These are phyloP conservation scores for Saturnispora hagleri DNA, from an alignment of 805 yeast genomes.

Conservation along the genomic window DNA sequence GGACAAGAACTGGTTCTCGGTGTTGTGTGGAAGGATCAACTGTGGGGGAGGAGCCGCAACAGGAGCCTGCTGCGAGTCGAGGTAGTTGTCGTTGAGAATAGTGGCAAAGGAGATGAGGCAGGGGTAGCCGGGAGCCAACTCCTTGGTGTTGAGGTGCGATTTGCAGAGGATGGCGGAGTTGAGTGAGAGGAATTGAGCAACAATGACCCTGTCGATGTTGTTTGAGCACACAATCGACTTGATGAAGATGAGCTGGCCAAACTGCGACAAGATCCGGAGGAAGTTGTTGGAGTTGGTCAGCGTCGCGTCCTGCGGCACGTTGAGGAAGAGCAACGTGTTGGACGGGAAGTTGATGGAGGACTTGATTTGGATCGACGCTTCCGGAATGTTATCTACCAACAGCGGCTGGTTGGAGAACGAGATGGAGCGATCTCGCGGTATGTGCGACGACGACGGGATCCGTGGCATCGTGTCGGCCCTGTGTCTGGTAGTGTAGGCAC, in stretches of 20 bases:
- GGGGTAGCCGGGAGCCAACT: conserved; percentile 68
- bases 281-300: conserved; percentile 46
- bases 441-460: background rate
- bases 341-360: conserved; percentile 73
- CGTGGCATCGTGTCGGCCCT: background rate
- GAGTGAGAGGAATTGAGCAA: conserved; percentile 62
- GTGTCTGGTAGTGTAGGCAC: background rate
- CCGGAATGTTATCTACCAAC: conserved; percentile 51
- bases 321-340: conserved; percentile 66
- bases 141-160: conserved; percentile 71
- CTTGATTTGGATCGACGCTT: conserved; percentile 50
- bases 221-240: conserved; percentile 41
- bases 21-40: background rate
- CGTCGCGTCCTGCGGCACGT: conserved; percentile 47
- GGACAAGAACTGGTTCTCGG: background rate
- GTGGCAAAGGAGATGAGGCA: conserved; percentile 82
- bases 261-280: conserved; percentile 42
- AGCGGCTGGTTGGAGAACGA: conserved; percentile 9
- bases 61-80: background rate
- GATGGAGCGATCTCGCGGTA: background rate
- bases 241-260: conserved; percentile 54
- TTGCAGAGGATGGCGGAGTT: conserved; percentile 76
- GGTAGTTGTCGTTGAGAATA: conserved; percentile 26
- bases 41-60: background rate
- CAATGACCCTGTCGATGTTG: conserved; percentile 33